Percentiles rank a stretch among this genome's conserved stretches.
Conservation (phyloP, 2,329 filamentous ascomycete genomes). For the Aphanocladium album region DNA sequence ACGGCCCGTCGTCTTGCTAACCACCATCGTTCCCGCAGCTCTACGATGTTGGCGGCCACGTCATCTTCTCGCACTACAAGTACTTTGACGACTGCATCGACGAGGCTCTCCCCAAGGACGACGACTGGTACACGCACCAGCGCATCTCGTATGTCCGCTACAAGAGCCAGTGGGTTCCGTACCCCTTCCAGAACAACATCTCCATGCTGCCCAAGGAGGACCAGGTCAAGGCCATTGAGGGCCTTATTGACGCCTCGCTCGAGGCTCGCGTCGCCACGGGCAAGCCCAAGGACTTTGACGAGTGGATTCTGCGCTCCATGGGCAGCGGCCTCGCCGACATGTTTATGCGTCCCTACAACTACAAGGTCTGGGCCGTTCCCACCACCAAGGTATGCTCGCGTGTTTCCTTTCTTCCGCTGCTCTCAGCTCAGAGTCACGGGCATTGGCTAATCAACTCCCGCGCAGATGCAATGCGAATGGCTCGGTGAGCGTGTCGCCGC, state of each 20-base stretch:
- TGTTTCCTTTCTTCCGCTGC: no score
- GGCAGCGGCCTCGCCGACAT: conserved; percentile 84
- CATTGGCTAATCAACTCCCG: conserved; percentile 11
- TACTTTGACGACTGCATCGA: conserved; percentile 99
- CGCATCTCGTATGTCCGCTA: conserved; percentile 98
- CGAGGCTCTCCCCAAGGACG: conserved; percentile 88
- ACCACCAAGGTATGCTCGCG: conserved; percentile 75
- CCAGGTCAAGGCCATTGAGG: conserved; percentile 89
- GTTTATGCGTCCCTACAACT: conserved; percentile 99
- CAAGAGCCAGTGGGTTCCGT: conserved; percentile 94
- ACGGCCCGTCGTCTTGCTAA: conserved; percentile 3
- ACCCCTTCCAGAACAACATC: conserved; percentile 99
- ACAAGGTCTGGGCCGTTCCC: conserved; percentile 98
- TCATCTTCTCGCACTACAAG: conserved; percentile 99
- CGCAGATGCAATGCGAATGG: conserved; percentile 97
- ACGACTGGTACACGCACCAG: conserved; percentile 97
- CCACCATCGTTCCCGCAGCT: conserved; percentile 59
- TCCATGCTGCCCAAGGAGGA: conserved; percentile 97
- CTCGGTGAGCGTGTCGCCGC: conserved; percentile 97
- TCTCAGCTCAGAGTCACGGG: no score
- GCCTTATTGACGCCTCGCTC: conserved; percentile 90
- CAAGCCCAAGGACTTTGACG: conserved; percentile 95
- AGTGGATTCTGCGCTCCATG: conserved; percentile 94
- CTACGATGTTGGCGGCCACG: conserved; percentile 96
- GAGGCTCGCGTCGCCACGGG: conserved; percentile 80